Conservation (phyloP, 768 basidiomycete genomes). For the Psilocybe azurescens region DNA sequence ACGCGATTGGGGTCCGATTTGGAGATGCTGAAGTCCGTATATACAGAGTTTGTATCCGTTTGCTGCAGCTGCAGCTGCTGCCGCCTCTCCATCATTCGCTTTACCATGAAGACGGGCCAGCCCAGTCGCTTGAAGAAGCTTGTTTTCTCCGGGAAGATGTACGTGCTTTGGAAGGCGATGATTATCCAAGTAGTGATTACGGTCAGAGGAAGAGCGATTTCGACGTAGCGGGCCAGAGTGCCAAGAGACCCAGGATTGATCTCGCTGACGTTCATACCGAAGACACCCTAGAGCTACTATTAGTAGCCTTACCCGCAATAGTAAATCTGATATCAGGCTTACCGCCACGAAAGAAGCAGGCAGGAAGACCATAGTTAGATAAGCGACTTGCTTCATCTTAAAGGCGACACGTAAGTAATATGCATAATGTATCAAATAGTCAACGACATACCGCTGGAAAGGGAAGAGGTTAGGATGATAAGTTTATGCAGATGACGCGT, state of each 20-base stretch:
- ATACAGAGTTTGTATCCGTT: neutral
- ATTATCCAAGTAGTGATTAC: slow-evolving; percentile 54
- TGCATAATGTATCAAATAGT: neutral
- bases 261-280: slow-evolving; percentile 45
- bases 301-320: neutral
- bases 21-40: neutral
- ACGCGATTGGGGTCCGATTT: neutral
- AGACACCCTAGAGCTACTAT: slow-evolving; percentile 31
- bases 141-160: slow-evolving; percentile 32
- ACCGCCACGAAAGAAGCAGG: slow-evolving; percentile 48
- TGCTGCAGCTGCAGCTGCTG: neutral
- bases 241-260: slow-evolving; percentile 38
- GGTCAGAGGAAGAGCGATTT: slow-evolving; percentile 49
- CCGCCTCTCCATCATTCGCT: neutral
- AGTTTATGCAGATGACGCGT: neutral
- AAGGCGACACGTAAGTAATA: neutral
- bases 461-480: slow-evolving; percentile 20
- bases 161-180: slow-evolving; percentile 54
- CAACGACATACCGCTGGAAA: slow-evolving; percentile 23
- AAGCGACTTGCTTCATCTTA: slow-evolving; percentile 48
- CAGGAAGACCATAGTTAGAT: slow-evolving; percentile 56
- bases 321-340: slow-evolving; percentile 9
- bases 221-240: slow-evolving; percentile 48
- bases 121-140: slow-evolving; percentile 34
- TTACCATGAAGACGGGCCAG: slow-evolving; percentile 34